phyloP scores from a whole-genome alignment of 2,329 filamentous ascomycete genomes.

The Alternaria arborescens region DNA sequence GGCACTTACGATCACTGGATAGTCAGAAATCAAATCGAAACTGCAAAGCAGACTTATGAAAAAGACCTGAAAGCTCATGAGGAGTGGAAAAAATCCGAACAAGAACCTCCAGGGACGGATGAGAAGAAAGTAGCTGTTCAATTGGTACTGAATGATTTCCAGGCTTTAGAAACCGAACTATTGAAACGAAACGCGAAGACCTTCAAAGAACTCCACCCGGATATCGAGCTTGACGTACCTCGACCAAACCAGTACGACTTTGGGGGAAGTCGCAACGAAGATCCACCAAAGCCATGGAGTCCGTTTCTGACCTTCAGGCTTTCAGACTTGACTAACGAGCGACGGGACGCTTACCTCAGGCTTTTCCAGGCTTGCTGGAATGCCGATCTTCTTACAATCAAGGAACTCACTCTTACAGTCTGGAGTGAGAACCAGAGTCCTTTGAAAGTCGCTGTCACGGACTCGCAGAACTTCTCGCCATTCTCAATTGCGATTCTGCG shows the following conservation, averaged over 20 bases:
- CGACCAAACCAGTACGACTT: neutral
- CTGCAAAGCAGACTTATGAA: slow-evolving; percentile 51
- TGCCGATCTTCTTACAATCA: slow-evolving; percentile 73
- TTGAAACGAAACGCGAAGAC: slow-evolving; percentile 69
- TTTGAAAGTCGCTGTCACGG: slow-evolving; percentile 69
- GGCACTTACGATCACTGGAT: slow-evolving; percentile 69
- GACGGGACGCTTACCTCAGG: slow-evolving; percentile 67
- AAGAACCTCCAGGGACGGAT: slow-evolving; percentile 41
- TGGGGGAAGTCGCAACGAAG: neutral
- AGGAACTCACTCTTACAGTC: slow-evolving; percentile 66
- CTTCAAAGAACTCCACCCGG: slow-evolving; percentile 70
- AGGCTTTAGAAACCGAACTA: slow-evolving; percentile 64
- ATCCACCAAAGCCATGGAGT: slow-evolving; percentile 25
- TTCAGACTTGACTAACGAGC: slow-evolving; percentile 61
- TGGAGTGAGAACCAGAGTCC: slow-evolving; percentile 65
- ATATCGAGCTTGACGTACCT: slow-evolving; percentile 10
- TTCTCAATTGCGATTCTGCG: slow-evolving; percentile 74
- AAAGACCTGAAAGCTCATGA: slow-evolving; percentile 45
- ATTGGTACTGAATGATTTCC: slow-evolving; percentile 61
- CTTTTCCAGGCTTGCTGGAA: slow-evolving; percentile 78
- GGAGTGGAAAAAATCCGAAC: slow-evolving; percentile 22
- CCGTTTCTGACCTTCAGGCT: slow-evolving; percentile 55
- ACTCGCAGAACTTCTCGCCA: slow-evolving; percentile 63
- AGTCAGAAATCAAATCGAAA: slow-evolving; percentile 54
- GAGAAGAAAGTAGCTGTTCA: slow-evolving; percentile 67